Base-by-base conservation (phyloP, 1,139 yeast genomes). In the Pneumocystis wakefieldiae region DNA sequence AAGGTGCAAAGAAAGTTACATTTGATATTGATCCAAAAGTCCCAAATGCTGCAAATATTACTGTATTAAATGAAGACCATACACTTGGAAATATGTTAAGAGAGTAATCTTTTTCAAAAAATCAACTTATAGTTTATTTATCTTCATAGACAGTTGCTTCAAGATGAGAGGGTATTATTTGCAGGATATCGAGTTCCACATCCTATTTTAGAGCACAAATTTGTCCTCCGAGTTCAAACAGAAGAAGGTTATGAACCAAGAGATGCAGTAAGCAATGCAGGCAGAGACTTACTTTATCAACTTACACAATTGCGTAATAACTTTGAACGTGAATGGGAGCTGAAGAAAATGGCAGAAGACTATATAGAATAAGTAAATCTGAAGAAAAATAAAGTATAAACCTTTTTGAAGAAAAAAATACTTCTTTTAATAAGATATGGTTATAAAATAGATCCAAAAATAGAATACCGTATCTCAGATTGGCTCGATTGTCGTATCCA, bases 161-260 rank as follows among this genome's bases (percentile, higher is more conserved):
- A 85, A 72, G 97, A 92, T 74, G 84, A 85, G 61, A 83, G 86
- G 68, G 99, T 92, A 24, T 74, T 92, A 60, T 92, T 91, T 74
- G 97, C 96, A 58, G 98, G 97, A 59, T 92, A 92, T 79, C 92
- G 92, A 75, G 91, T 92, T 57, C 97, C 91, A 74, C 99, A 92
- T 76, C 99, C 99, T 8, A 41, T 41, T 41, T 79, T 92, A 69
- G 92, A 94, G 76, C 97, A 98, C 60, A 88, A 88, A 73, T 92
- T 92, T 72, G 83, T 91, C 62, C 82, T 94, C 82, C 83, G 98
- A 75, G 82, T 92, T 60, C 99, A 92, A 75, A 92, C 97, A 0
- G 96, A 88, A 70, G 97, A 92, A 69, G 96, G 92, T 63, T 90
- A 90, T 73, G 81, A 89, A 62, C 98, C 98, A 32, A 83, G 85